Base-by-base conservation (phyloP, 768 basidiomycete genomes). In the Termitomyces sp. region DNA sequence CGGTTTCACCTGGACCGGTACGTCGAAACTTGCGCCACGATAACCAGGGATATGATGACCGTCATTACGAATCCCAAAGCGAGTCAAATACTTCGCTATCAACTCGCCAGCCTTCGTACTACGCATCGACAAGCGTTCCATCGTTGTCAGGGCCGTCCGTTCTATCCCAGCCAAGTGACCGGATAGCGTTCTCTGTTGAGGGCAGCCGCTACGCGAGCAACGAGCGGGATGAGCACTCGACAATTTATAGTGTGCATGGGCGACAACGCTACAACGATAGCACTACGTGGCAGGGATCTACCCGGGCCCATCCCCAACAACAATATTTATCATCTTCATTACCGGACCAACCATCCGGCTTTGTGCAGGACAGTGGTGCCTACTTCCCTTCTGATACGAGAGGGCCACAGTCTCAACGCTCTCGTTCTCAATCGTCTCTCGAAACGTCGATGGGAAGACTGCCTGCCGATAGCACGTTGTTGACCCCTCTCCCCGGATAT, bases 401-500 rank as follows among this genome's bases (percentile, higher is more conserved):
- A 50, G 50, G 46, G 59, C 47, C 65, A 12, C 52, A 42, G 4
- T 31, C 39, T 62, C 63, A 67, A 53, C 57, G 50, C 45, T 64
- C 48, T 72, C 57, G 65, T 52, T 63, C 52, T 58, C 58, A 61
- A 64, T 62, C 68, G 61, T 68, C 61, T 52, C 57, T 59, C 30
- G 60, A 63, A 24, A 44, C 58, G 37, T 37, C 66, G 30, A 61
- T 73, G 55, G 73, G 68, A 62, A 78, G 85, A 45, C 75, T 89
- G 31, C 82, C 86, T 18, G 73, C 82, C 33, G 81, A 84, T 65
- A 88, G 85, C 70, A 89, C 85, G 27, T 76, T 91, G 55, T 74
- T 90, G 61, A 89, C 88, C 34, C 87, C 89, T n/a, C 75, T 88
- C 20, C 78, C 83, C 4, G 81, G 84, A 22, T 87, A 86, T 64